These are phyloP conservation scores for Beauveria rudraprayagi DNA, from an alignment of 2,329 filamentous ascomycete species.

Conservation along the genomic window DNA sequence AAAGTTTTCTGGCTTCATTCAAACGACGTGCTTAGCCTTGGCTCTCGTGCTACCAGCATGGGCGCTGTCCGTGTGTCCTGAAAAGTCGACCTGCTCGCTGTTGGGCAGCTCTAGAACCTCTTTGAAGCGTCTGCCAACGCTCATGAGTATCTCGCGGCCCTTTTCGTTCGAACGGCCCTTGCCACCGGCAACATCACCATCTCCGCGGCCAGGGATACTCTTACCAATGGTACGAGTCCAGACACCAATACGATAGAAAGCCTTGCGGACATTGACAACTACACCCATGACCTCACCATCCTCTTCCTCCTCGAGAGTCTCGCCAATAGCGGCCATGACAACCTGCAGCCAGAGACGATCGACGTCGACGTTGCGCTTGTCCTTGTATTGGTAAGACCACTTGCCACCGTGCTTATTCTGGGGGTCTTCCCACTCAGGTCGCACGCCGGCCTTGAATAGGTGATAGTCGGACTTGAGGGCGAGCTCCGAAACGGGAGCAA, in stretches of 20 bases:
- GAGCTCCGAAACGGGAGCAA: constrained; percentile 89
- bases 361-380: constrained; percentile 85
- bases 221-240: constrained; percentile 96
- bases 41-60: constrained; percentile 89
- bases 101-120: constrained; percentile 73
- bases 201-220: constrained; percentile 66
- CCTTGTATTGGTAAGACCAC: constrained; percentile 98
- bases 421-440: constrained; percentile 95
- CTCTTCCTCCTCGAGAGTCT: constrained; percentile 89
- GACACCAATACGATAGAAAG: constrained; percentile 93
- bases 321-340: constrained; percentile 92
- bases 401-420: constrained; percentile 99
- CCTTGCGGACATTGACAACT: constrained; percentile 97
- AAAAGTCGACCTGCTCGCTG: constrained; percentile 82
- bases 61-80: constrained; percentile 89
- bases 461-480: constrained; percentile 98
- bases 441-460: constrained; percentile 94
- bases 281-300: constrained; percentile 99
- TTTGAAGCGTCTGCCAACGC: constrained; percentile 89
- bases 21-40: constrained; percentile 88
- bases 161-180: constrained; percentile 74
- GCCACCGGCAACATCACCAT: constrained; percentile 62
- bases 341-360: constrained; percentile 95
- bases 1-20: constrained; percentile 34
- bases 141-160: constrained; percentile 74